phyloP scores from a whole-genome alignment of 257 asterid species.

The Mentha longifolia region DNA sequence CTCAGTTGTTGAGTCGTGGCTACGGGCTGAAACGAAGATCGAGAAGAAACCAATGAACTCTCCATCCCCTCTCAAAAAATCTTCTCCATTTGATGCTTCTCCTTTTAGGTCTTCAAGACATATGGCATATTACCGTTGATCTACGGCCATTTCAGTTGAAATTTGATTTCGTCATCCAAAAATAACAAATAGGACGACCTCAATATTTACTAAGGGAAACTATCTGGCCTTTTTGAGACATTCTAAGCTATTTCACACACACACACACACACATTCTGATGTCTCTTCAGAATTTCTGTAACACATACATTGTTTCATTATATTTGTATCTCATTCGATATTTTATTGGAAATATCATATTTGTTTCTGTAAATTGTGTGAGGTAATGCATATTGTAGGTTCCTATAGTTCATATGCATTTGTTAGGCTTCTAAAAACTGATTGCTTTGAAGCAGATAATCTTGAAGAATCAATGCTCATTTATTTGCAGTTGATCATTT shows the following conservation, averaged over 20 bases:
- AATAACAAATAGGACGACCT: neutral
- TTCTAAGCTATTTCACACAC: neutral
- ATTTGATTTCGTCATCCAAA: neutral
- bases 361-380: neutral
- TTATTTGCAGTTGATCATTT: neutral
- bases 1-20: conserved; percentile 89
- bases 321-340: neutral
- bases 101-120: conserved; percentile 88
- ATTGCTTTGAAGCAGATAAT: neutral
- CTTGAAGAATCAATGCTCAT: no score
- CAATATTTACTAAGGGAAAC: neutral
- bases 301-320: neutral
- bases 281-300: neutral
- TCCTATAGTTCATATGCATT: no score
- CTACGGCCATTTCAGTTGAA: conserved; percentile 20
- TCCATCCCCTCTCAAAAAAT: conserved; percentile 44
- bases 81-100: conserved; percentile 72
- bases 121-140: conserved; percentile 87
- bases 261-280: neutral
- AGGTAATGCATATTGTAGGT: no score
- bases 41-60: conserved; percentile 55
- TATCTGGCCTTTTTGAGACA: conserved; percentile 12
- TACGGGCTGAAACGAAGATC: conserved; percentile 73
- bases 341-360: neutral
- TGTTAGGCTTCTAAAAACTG: no score